Base-by-base conservation (phyloP, 805 yeast species). In the Candida sithepensis region DNA sequence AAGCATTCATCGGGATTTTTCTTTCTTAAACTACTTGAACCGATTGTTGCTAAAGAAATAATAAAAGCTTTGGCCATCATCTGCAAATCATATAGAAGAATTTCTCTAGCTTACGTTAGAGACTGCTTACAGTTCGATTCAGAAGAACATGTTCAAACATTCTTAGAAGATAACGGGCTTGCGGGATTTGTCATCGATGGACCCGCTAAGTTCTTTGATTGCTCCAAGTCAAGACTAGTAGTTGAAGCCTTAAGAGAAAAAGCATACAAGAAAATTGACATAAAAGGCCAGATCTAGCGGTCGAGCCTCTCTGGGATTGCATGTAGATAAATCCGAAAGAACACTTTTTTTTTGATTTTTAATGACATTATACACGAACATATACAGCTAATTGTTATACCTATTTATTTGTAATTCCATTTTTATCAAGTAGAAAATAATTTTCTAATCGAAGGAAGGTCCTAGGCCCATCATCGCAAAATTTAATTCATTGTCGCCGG, bases 381-480 rank as follows among this genome's bases (percentile, higher is more conserved):
- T 7, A 24, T 24, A 24, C 9, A 24, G 28, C 10, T 24, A 24
- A 24, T 24, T 24, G 28, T 24, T 24, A 24, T 24, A n/a, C n/a
- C 28, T 24, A 24, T 24, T 24, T 24, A 6, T 24, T 24, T 24
- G 10, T 24, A 10, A 7, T 24, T 24, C 10, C 10, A 24, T 24
- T 24, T 24, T 24, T 24, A 24, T 24, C 10, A n/a, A n/a, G n/a
- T n/a, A n/a, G n/a, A n/a, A n/a, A n/a, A n/a, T 23, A 16, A 36
- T 28, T 18, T 22, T 18, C 59, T 50, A 73, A 48, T 74, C 78
- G 48, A 72, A 64, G 1, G 75, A 63, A 6, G 89, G 87, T 1
- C 80, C 85, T 40, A 88, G 60, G 0, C 95, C 96, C 70, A 90
- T 78, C 61, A 90, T 69, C 9, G 94, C 85, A 66, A 88, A 90